phyloP scores from a whole-genome alignment of 306 rosid species.

The Dryas alaskensis region DNA sequence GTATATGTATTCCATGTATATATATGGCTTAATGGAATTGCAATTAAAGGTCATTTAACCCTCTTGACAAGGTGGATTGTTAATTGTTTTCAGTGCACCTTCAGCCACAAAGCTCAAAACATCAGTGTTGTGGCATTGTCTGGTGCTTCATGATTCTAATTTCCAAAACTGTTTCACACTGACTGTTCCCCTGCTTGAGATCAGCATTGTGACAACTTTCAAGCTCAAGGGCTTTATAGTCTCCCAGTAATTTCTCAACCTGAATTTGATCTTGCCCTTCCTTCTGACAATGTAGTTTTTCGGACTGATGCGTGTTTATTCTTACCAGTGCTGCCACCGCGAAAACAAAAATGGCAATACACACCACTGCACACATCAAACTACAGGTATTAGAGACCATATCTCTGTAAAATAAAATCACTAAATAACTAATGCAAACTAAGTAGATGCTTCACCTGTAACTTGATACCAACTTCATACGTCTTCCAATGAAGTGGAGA shows the following conservation, averaged over 20 bases:
- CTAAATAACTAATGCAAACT: too few species aligned
- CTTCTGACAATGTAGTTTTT: constrained; percentile 18
- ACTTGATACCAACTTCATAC: too few species aligned
- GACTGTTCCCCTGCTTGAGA: constrained; percentile 3
- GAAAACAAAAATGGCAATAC: constrained; percentile 28
- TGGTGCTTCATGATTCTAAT: background rate
- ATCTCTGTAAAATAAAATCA: background rate
- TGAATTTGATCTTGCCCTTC: constrained; percentile 32
- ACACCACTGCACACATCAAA: constrained; percentile 40
- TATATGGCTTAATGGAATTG: too few species aligned
- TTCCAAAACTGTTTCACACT: constrained; percentile 4
- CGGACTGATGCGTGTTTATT: constrained; percentile 25
- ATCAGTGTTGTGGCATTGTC: background rate
- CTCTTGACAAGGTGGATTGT: background rate
- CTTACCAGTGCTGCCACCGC: constrained; percentile 24
- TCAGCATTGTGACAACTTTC: constrained; percentile 2
- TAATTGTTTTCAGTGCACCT: too few species aligned
- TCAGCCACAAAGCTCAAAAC: too few species aligned
- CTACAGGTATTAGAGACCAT: background rate
- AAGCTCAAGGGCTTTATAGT: constrained; percentile 8
- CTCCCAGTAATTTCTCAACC: constrained; percentile 30
- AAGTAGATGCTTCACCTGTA: too few species aligned
- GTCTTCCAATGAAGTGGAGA: too few species aligned
- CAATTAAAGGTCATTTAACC: too few species aligned
- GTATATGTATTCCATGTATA: too few species aligned